Base-by-base conservation (phyloP, 176 grass and related monocot genomes). In the Puccinellia tenuiflora region DNA sequence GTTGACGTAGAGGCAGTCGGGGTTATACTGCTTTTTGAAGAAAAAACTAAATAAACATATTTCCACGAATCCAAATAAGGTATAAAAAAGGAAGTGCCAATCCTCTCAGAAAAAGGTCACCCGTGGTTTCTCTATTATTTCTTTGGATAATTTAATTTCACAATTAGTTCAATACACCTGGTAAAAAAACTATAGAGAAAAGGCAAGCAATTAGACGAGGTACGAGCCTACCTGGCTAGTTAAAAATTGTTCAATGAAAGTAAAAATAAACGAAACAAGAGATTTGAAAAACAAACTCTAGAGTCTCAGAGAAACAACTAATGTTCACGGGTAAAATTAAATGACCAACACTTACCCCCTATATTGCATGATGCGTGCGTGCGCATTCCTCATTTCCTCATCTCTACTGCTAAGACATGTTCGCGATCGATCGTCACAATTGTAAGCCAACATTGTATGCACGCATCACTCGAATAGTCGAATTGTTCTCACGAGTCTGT, bases 311-410 rank as follows among this genome's bases (percentile, higher is more conserved):
- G 18, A 50, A 64, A 37, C 52, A 85, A 82, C 25, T 4, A 63
- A 57, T 90, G 84, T 24, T 68, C 59, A 79, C 38, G 37, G 68
- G 86, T 28, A 48, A 73, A 73, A 30, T 15, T 5, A 74, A 90
- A 83, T 75, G 65, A 74, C 57, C 65, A 28, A 68, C 65, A 86
- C 88, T 86, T 86, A 86, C 88, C 85, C 60, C 26, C 37, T 51
- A 85, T 90, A 90, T 90, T 78, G 79, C 88, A 86, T 90, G 88
- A 86, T 82, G 79, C 73, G 73, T 86, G 88, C 73, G 55, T 66
- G 24, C 42, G 24, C 24, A n/a, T 30, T 30, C 13, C 59, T 30
- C 59, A 15, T 73, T 74, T 83, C 74, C 38, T 79, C 74, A 35
- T 51, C 56, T 64, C 56, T 64, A 83, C 28, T 63, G 54, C 54